phyloP scores from a whole-genome alignment of 1,139 yeast species.

The Yamadazyma mexicana region DNA sequence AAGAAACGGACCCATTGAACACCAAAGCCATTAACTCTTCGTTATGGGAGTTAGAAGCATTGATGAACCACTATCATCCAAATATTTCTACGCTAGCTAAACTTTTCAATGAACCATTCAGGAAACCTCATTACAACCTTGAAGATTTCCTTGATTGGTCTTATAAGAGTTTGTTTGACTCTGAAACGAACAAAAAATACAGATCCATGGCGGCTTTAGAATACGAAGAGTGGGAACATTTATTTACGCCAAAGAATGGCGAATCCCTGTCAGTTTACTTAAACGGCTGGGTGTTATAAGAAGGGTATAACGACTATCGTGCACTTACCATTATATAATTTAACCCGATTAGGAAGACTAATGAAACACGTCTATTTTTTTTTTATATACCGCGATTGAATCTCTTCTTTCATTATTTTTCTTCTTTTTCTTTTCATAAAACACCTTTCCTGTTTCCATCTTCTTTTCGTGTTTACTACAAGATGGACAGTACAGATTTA shows the following conservation, averaged over 20 bases:
- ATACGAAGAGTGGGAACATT: slow-evolving; percentile 56
- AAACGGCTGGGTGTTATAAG: slow-evolving; percentile 18
- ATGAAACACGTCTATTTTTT: slow-evolving; percentile 30
- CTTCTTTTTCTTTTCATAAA: slow-evolving; percentile 4
- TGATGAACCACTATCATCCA: slow-evolving; percentile 91
- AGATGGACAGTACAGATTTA: slow-evolving; percentile 1
- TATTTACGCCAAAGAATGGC: slow-evolving; percentile 25
- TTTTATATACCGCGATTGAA: slow-evolving; percentile 1
- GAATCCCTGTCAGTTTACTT: slow-evolving; percentile 18
- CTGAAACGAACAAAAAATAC: slow-evolving; percentile 70
- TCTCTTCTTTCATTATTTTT: slow-evolving; percentile 3
- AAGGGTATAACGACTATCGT: not conserved
- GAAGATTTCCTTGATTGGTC: slow-evolving; percentile 96
- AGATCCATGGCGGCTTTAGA: slow-evolving; percentile 78
- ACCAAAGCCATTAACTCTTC: slow-evolving; percentile 85
- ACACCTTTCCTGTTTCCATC: not conserved
- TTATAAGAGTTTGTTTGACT: slow-evolving; percentile 69
- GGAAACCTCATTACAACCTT: slow-evolving; percentile 80
- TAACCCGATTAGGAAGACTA: slow-evolving; percentile 29
- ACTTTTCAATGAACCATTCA: slow-evolving; percentile 85
- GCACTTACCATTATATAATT: slow-evolving; percentile 11
- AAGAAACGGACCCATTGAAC: slow-evolving; percentile 69
- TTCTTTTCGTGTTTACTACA: not conserved
- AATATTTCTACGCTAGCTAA: slow-evolving; percentile 90
- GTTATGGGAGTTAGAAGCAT: slow-evolving; percentile 84